Percentiles rank a stretch among this genome's conserved stretches.
These are phyloP conservation scores for Anastatica hierochuntica DNA, from an alignment of 345 rosid genomes.

Conservation along the genomic window DNA sequence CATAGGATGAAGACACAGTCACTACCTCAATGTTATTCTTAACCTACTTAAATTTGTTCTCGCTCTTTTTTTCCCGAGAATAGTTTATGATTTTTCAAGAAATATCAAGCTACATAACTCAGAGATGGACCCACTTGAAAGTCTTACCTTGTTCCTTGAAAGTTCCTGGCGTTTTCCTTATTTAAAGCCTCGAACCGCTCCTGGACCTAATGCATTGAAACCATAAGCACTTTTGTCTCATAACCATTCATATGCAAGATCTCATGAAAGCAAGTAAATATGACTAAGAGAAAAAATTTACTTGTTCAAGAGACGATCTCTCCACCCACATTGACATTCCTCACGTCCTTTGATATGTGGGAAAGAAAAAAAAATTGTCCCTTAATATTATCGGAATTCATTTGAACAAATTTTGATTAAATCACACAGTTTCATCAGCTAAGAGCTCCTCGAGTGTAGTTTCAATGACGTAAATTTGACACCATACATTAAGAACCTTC, in stretches of 20 bases:
- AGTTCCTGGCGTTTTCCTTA: conserved; percentile 68
- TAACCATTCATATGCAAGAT: not conserved
- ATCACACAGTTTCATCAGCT: too few relatives aligned
- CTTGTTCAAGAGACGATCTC: conserved; percentile 84
- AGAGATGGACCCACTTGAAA: conserved; percentile 2
- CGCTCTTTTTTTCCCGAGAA: too few relatives aligned
- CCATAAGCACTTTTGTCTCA: conserved; percentile 1
- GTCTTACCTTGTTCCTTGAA: conserved; percentile 80
- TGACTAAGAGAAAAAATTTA: conserved; percentile 9
- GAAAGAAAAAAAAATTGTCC: not conserved
- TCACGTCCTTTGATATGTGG: conserved; percentile 83
- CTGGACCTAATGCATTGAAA: conserved; percentile 48
- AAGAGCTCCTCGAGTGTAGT: too few relatives aligned
- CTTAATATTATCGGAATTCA: too few relatives aligned
- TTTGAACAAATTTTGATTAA: too few relatives aligned
- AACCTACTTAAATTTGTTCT: too few relatives aligned
- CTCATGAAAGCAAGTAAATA: too few relatives aligned
- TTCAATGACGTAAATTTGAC: too few relatives aligned
- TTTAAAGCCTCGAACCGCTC: conserved; percentile 73
- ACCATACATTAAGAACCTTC: too few relatives aligned
- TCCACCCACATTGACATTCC: conserved; percentile 98
- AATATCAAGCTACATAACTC: too few relatives aligned
- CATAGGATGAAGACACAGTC: too few relatives aligned
- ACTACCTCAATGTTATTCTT: too few relatives aligned
- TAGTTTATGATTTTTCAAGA: not conserved